Evolutionary conservation across 1,284 basidiomycete genomes (phyloP).

Genomic region (Tylopilus sp.): DNA sequence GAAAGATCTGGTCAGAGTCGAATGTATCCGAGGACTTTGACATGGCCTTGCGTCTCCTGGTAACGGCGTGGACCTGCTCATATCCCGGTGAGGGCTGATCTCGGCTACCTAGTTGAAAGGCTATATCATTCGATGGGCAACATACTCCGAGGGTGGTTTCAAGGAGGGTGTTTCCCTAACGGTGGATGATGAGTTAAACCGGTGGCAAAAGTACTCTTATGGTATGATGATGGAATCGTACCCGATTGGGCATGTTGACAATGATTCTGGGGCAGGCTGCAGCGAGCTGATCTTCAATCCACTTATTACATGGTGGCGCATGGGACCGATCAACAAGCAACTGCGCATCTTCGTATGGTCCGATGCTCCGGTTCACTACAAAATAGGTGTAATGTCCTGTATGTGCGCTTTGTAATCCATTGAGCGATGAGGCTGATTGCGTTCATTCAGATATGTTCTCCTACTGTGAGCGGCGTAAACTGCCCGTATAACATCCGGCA

Average conservation of each 20-base stretch:
- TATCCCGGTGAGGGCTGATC: not conserved
- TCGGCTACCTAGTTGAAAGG: conserved; percentile 45
- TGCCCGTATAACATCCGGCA: conserved; percentile 9
- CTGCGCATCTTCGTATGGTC: conserved; percentile 75
- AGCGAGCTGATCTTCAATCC: conserved; percentile 81
- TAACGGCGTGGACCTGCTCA: not conserved
- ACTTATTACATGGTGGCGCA: conserved; percentile 62
- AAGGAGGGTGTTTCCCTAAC: conserved; percentile 84
- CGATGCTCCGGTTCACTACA: conserved; percentile 75
- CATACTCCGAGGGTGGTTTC: conserved; percentile 77
- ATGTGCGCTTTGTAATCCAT: conserved; percentile 40
- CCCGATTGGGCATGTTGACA: conserved; percentile 2
- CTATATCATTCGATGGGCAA: conserved; percentile 80
- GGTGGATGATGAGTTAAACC: conserved; percentile 74
- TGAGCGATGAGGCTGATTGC: conserved; percentile 2
- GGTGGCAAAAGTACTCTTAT: conserved; percentile 87
- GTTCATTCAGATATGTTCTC: conserved; percentile 71
- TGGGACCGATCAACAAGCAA: conserved; percentile 76
- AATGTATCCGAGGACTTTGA: conserved; percentile 89
- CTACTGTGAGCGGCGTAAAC: conserved; percentile 48
- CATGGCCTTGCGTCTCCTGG: conserved; percentile 54
- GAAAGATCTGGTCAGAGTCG: conserved; percentile 79
- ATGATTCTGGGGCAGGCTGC: conserved; percentile 27
- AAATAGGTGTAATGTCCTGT: conserved; percentile 72
- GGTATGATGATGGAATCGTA: conserved; percentile 52